Percentiles rank a stretch among this genome's conserved stretches.
These are phyloP conservation scores for Solanum chacoense DNA, from an alignment of 305 asterid genomes.

Conservation along the genomic window DNA sequence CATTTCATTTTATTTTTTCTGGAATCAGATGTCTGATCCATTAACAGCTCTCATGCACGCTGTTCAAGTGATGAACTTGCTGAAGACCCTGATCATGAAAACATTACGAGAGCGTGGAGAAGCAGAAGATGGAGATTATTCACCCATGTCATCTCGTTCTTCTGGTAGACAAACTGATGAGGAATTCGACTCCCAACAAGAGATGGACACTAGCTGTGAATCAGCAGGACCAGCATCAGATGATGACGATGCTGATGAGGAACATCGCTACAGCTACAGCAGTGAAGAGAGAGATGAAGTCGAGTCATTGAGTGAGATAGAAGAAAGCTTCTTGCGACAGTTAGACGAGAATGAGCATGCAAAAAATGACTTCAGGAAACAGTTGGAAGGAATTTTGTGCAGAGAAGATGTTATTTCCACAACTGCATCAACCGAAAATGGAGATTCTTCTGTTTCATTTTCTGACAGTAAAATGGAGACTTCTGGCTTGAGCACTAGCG, in stretches of 20 bases:
- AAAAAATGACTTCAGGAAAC: constrained; percentile 61
- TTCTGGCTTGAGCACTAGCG: constrained; percentile 47
- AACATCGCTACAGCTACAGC: constrained; percentile 21
- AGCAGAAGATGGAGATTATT: constrained; percentile 34
- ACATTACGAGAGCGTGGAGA: constrained; percentile 70
- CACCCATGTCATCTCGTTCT: constrained; percentile 53
- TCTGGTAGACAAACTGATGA: constrained; percentile 25
- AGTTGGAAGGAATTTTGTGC: constrained; percentile 62
- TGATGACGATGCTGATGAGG: constrained; percentile 22
- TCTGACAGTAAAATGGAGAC: constrained; percentile 39
- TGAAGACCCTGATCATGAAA: constrained; percentile 69
- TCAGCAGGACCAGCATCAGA: constrained; percentile 48
- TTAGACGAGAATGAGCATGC: constrained; percentile 59
- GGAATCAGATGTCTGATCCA: constrained; percentile 89
- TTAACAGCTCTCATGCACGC: constrained; percentile 99
- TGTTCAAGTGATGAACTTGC: constrained; percentile 93
- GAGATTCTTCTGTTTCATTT: constrained; percentile 30
- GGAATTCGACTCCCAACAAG: constrained; percentile 61
- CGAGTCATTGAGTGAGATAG: constrained; percentile 65
- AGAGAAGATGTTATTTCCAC: constrained; percentile 31
- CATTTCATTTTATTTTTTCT: not conserved
- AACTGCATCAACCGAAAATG: constrained; percentile 23
- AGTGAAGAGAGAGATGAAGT: constrained; percentile 50
- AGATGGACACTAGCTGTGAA: constrained; percentile 63
- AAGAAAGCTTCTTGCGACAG: constrained; percentile 57